Base-by-base conservation (phyloP, 1,284 basidiomycete genomes). In the Malassezia globosa region DNA sequence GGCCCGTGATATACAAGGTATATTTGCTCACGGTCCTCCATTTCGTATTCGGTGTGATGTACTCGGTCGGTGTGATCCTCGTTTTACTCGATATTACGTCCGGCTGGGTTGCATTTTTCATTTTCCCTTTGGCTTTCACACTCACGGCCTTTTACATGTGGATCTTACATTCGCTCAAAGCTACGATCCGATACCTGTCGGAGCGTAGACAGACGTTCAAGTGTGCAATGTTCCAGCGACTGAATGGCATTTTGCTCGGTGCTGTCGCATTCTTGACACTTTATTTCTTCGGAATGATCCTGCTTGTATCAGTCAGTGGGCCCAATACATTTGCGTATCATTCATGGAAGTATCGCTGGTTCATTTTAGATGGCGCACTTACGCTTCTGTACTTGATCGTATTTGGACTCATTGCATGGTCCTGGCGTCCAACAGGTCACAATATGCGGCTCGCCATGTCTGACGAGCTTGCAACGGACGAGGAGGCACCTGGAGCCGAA, bases 311-410 rank as follows among this genome's bases (percentile, higher is more conserved):
- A 21, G 47, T 35, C 25, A 46, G 16, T 24, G 21, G 33, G 16
- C 35, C 45, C 0, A 87, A 94, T 79, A 85, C 92, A 67, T 96
- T 92, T 66, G 84, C 86, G 6, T 85, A 90, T 1, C 82, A 83
- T 55, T 85, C 87, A n/a, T 97, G 92, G 92, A 80, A 79, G 57
- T 80, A 81, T 45, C 81, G 90, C 42, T 99, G 94, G 94, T 87
- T 89, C 80, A 75, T 97, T 13, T 78, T 97, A 36, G 94, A 97
- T 64, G 94, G 89, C n/a, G 95, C 87, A 78, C 78, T 96, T 24
- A 81, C 84, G 1, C 76, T 88, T 24, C 80, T 72, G 7, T 72
- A 72, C 50, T 56, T 72, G 37, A 47, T 35, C 3, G 82, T 84
- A 37, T 96, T 97, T 72, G 74, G 77, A 38, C 76, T 80, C 7